Evolutionary conservation across 495 filamentous ascomycete species (phyloP), one percentile per base, ranked within the genome.

Genomic region (Xylaria castorea): DNA sequence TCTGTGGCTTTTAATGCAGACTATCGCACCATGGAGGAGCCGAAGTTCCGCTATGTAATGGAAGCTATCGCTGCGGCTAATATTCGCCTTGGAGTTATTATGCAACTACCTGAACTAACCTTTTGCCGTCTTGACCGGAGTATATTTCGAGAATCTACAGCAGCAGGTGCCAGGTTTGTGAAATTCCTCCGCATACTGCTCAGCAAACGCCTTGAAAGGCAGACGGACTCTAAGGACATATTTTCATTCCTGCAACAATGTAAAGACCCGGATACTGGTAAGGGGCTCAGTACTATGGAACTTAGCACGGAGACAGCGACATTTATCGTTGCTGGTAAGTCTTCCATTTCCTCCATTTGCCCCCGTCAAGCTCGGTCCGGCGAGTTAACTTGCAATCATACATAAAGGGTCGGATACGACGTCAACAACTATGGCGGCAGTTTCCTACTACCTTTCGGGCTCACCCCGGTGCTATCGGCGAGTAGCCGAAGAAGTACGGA

Each of bases 171-270:
- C 3, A 34, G 27, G 4, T 50, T 66, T 36, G 63, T 66, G 14
- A 48, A 50, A 22, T 66, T 50, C 14, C 63, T 66, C 8, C 44
- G 63, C 44, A 50, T 8, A 12, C 20, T 66, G 16, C 63, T 66
- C 6, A 6, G 27, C 2, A 50, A 11, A 2, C 63, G 63, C 5
- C 63, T 66, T 50, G 25, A 16, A 2, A n/a, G 32, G 14, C 9
- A 20, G 0, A 5, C 42, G 16, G 12, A 18, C 2, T 50, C 40
- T 22, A 48, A 50, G 16, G 63, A 50, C 63, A 18, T 66, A 9
- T 66, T 66, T 50, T 66, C 42, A 12, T 66, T 66, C 63, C 42
- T 66, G 6, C 12, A 50, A 27, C 40, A 34, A 50, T 66, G 63
- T 50, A 50, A 20, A 50, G 63, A 66, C 27, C 63, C 42, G 42